Conservation (phyloP, 176 grass and related monocot species). For the Eragrostis curvula region DNA sequence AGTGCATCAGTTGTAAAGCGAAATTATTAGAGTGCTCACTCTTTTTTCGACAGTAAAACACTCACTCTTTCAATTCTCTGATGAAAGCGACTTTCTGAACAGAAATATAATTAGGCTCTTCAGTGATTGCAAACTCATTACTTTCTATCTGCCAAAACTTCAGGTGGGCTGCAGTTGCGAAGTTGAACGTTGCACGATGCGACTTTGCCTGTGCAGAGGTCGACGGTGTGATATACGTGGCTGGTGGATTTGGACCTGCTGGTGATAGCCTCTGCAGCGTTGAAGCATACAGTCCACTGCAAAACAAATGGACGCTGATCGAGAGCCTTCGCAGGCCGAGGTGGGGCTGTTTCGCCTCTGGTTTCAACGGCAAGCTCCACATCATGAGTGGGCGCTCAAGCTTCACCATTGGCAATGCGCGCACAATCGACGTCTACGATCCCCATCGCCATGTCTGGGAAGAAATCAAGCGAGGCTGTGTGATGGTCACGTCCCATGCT, state of each 20-base stretch:
- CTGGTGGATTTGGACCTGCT: slow-evolving; percentile 56
- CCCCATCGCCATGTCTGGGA: slow-evolving; percentile 41
- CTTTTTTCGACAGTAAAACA: too few relatives aligned
- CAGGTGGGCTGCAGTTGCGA: slow-evolving; percentile 68
- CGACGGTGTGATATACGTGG: slow-evolving; percentile 63
- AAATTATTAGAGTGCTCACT: too few relatives aligned
- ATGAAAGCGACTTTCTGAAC: too few relatives aligned
- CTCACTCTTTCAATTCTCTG: too few relatives aligned
- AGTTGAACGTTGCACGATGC: slow-evolving; percentile 66
- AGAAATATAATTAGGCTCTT: too few relatives aligned
- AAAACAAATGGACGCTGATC: slow-evolving; percentile 58
- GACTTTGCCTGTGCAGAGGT: slow-evolving; percentile 70
- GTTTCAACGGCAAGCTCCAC: slow-evolving; percentile 50
- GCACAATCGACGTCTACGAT: slow-evolving; percentile 57
- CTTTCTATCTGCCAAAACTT: background rate
- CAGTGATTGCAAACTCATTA: too few relatives aligned
- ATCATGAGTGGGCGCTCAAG: slow-evolving; percentile 82
- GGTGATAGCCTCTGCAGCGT: slow-evolving; percentile 59
- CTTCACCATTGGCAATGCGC: slow-evolving; percentile 81
- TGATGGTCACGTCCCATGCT: slow-evolving; percentile 78
- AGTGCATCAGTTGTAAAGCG: too few relatives aligned
- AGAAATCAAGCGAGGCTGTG: slow-evolving; percentile 76
- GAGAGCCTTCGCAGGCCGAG: slow-evolving; percentile 65
- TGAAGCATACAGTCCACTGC: slow-evolving; percentile 64
- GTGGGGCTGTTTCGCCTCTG: slow-evolving; percentile 66